Base-by-base conservation (phyloP, 345 rosid species). In the Melastoma malabathricum region DNA sequence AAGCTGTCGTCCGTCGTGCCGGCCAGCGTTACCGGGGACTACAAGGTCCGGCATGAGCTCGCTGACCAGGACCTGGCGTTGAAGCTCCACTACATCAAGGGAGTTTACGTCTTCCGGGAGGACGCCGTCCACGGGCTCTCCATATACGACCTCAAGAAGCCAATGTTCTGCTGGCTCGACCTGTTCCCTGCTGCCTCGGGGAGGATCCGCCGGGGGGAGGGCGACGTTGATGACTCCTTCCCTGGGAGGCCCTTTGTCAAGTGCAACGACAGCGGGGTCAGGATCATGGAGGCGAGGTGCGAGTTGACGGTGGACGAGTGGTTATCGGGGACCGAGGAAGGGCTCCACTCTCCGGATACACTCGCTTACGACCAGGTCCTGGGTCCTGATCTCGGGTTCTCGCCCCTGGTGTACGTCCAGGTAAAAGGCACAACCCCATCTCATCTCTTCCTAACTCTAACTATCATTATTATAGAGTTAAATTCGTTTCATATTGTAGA, bases 211-310 rank as follows among this genome's bases (percentile, higher is more conserved):
- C 59, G 71, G 19, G 59, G 70, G 5, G 71, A 69, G 8, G n/a
- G 46, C 0, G 17, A 16, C 20, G 38, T 22, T 8, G 25, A 15
- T 25, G 4, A 22, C 25, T 22, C 25, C 25, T 22, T 18, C 5
- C n/a, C 10, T 1, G 81, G 74, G 18, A 43, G 76, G 65, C 90
- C 86, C 1, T 70, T 69, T 57, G 55, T 88, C 44, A 83, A 80
- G 57, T 84, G 97, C 63, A 88, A 88, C 52, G 97, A 88, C 49
- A 64, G 82, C 16, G 97, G 97, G 18, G 76, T 75, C 8, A 68
- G 97, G 41, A 55, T 80, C 5, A 72, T 76, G 0, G 94, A 84
- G 64, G 86, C 86, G 3, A 9, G 10, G 5, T 65, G 75, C 29
- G 73, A 73, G 13, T 59, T 43, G 47, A 72, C 82, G 1, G 16